Evolutionary conservation across 2,329 filamentous ascomycete species (phyloP), one percentile per base, ranked within the genome.

Genomic region (Teratosphaeria pseudoeucalypti): DNA sequence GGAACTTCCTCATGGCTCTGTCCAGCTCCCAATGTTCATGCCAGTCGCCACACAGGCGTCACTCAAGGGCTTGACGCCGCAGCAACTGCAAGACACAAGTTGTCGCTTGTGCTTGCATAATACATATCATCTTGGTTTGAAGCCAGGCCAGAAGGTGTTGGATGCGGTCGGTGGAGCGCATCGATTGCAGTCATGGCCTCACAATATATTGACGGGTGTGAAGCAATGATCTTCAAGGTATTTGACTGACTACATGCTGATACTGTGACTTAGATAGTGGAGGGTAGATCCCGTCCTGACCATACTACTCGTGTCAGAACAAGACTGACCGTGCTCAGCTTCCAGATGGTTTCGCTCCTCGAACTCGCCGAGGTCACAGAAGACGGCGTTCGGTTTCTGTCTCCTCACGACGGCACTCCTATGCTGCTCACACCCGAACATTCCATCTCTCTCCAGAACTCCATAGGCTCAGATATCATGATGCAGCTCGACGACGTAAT

Each of bases 401-500:
- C 89, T 66, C 95, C 94, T 0, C 94, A 99, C 72, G 94, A 97
- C 77, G 91, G 92, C 37, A 86, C 85, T 2, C 92, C 92, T 7
- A 97, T 99, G 94, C 85, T 99, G 11, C 85, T 99, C 54, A 99
- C 94, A 0, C 94, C 94, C 0, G 95, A 99, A 74, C 92, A 97
- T 77, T 97, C 94, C 0, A 96, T 99, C 68, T 87, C 86, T 11
- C 81, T 99, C 3, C 94, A 99, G 73, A 97, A 99, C 75, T 92
- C 88, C 58, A 99, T 99, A 69, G 94, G 94, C 64, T 95, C 90
- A 64, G 94, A 99, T 75, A 97, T 99, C 67, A 96, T 97, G 66
- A 99, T 99, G 95, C 95, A 99, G 76, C 85, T 99, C 3, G 94
- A 99, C 78, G 95, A 99, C 74, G 95, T 99, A 14, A 88, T 99